Evolutionary conservation across 306 rosid genomes (phyloP).

Genomic region (Inga laurina): DNA sequence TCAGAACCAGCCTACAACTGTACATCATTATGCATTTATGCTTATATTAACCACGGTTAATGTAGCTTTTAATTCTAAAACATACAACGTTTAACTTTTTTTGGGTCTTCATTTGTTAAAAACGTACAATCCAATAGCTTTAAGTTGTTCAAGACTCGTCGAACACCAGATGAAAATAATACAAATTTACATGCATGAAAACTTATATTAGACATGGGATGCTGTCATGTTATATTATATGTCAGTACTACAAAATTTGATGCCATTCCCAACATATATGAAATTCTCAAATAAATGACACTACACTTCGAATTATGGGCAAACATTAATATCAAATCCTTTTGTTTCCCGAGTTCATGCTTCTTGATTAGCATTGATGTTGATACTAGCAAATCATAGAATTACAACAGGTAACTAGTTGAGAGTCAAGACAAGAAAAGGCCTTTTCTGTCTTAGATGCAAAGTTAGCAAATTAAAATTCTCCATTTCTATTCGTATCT

Average conservation of each 20-base stretch:
- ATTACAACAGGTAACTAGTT: not conserved
- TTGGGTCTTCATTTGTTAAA: no score
- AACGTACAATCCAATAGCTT: no score
- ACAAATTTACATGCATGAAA: not conserved
- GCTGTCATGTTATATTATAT: not conserved
- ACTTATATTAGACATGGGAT: not conserved
- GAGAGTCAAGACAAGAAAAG: conserved; percentile 1
- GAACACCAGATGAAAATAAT: not conserved
- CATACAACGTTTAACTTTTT: no score
- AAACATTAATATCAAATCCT: not conserved
- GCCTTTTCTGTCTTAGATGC: not conserved
- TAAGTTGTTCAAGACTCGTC: no score
- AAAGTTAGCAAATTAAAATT: conserved; percentile 4
- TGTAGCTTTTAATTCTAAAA: no score
- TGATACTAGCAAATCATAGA: not conserved
- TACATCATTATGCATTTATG: no score
- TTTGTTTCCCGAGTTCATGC: not conserved
- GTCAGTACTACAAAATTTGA: not conserved
- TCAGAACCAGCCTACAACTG: no score
- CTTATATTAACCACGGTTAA: no score
- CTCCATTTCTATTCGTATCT: not conserved
- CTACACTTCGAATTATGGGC: not conserved
- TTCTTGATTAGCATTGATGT: not conserved
- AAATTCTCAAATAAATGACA: not conserved
- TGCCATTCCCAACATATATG: no score